A percentile compares a stretch with the other conserved stretches of the same genome.
Conservation (phyloP, 192 early-diverging fungal genomes). For the Entomortierella beljakovae region DNA sequence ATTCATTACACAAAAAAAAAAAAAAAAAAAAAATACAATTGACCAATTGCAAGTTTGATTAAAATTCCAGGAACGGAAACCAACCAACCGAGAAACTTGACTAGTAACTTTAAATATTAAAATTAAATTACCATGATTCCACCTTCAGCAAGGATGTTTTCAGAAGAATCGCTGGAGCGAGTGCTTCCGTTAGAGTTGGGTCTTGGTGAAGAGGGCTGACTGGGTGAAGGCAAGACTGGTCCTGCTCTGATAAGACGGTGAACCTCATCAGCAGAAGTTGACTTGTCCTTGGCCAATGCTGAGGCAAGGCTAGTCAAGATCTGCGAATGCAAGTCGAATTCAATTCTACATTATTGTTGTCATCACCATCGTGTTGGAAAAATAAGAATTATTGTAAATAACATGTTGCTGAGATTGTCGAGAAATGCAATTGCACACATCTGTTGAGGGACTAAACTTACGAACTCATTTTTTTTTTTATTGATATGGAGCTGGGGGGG, state of each 20-base stretch:
- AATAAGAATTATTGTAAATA: not conserved
- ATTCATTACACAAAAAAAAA: not conserved
- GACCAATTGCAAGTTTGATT: too few species aligned
- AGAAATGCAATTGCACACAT: not conserved
- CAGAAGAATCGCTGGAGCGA: conserved; percentile 2
- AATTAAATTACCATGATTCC: conserved; percentile 19
- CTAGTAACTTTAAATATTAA: not conserved
- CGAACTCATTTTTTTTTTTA: conserved; percentile 4
- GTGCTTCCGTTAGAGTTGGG: conserved; percentile 7
- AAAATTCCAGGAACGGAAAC: too few species aligned
- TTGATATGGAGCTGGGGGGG: not conserved
- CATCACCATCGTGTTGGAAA: too few species aligned
- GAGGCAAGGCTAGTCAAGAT: conserved; percentile 63
- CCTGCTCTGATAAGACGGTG: conserved; percentile 55
- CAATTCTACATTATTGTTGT: too few species aligned
- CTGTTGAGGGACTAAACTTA: not conserved
- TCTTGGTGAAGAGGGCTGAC: conserved; percentile 24
- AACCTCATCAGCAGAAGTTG: conserved; percentile 58
- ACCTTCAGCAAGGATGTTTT: conserved; percentile 26
- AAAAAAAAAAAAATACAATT: not conserved
- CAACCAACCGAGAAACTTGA: too few species aligned
- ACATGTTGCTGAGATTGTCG: not conserved
- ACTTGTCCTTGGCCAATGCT: conserved; percentile 57
- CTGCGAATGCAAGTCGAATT: conserved; percentile 64
- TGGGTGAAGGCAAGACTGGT: conserved; percentile 43